These are phyloP conservation scores for Euphorbia lathyris DNA, from an alignment of 345 rosid genomes.

Conservation along the genomic window DNA sequence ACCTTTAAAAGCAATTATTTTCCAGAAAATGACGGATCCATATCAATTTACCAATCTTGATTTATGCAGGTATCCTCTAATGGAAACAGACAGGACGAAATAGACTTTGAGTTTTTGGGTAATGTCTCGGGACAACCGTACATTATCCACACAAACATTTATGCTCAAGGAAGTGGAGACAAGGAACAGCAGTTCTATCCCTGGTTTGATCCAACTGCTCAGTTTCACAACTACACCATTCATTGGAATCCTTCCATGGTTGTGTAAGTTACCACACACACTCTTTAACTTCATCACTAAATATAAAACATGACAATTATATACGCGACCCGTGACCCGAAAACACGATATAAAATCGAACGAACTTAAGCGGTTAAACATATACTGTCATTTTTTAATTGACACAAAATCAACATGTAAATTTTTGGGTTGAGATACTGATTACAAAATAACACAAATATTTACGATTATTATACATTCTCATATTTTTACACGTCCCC, in stretches of 20 bases:
- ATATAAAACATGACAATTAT: no score
- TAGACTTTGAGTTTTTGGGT: conserved; percentile 74
- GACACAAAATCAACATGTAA: no score
- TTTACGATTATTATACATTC: no score
- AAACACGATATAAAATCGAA: no score
- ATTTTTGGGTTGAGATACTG: no score
- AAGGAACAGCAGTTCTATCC: conserved; percentile 57
- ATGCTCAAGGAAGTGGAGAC: conserved; percentile 56
- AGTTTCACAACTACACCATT: conserved; percentile 79
- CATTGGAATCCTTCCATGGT: conserved; percentile 62
- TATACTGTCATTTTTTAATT: no score
- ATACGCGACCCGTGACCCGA: no score
- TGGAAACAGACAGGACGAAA: conserved; percentile 61
- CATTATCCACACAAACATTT: conserved; percentile 67
- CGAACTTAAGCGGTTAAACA: no score
- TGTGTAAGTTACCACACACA: conserved; percentile 41
- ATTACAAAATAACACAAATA: no score
- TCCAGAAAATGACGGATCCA: not conserved
- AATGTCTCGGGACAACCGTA: conserved; percentile 68
- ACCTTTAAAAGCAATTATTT: not conserved
- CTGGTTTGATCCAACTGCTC: conserved; percentile 61
- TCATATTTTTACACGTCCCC: no score
- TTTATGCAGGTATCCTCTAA: conserved; percentile 51
- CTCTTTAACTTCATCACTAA: not conserved
- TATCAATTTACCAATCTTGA: not conserved